These are phyloP conservation scores for Plasmodium fragile DNA, from an alignment of 169 alveolate genomes.

Conservation along the genomic window DNA sequence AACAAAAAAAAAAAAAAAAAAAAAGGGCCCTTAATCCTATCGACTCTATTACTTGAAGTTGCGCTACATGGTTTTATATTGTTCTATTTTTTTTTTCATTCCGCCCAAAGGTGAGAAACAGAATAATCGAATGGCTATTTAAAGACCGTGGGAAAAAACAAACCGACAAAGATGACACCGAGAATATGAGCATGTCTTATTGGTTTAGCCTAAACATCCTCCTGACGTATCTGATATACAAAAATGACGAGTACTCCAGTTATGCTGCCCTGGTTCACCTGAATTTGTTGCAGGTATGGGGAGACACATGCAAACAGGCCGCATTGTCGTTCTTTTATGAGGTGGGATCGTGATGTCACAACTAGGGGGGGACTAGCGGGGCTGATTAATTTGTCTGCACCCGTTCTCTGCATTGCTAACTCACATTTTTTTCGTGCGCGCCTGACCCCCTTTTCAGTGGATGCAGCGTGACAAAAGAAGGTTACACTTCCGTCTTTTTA, in stretches of 20 bases:
- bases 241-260: conserved; percentile 71
- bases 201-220: conserved; percentile 64
- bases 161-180: conserved; percentile 23
- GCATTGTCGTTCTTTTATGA: neutral
- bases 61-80: neutral
- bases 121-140: conserved; percentile 48
- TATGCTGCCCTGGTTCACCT: conserved; percentile 47
- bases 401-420: neutral
- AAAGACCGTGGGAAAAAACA: conserved; percentile 20
- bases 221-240: conserved; percentile 57
- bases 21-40: neutral
- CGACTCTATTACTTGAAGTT: neutral
- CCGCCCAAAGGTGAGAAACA: conserved; percentile 38
- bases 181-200: conserved; percentile 36
- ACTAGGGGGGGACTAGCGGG: neutral
- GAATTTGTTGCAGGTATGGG: conserved; percentile 40
- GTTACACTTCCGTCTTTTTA: conserved; percentile 40
- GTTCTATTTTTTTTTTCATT: conserved; percentile 5
- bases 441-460: conserved; percentile 14
- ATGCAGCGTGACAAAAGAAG: conserved; percentile 47
- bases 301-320: neutral
- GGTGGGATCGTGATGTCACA: neutral
- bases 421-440: neutral
- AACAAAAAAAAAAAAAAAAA: neutral
- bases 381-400: neutral